These are phyloP conservation scores for Penicillium macrosclerotiorum DNA, from an alignment of 495 filamentous ascomycete genomes.

Conservation along the genomic window DNA sequence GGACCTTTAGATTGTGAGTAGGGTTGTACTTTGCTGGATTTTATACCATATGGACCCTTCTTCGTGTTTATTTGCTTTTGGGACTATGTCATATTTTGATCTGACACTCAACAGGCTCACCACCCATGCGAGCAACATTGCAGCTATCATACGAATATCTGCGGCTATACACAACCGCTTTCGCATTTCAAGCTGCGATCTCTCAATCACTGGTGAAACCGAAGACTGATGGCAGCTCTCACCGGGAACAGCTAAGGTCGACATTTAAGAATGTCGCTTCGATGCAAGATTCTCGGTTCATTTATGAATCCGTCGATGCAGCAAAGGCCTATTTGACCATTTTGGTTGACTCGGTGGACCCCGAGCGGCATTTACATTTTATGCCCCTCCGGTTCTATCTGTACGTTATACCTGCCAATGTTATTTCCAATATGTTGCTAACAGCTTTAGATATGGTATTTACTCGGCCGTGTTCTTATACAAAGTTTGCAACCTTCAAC, in stretches of 20 bases:
- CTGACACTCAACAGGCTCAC: slow-evolving; percentile 45
- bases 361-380: slow-evolving; percentile 54
- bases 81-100: not conserved
- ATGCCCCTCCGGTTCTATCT: slow-evolving; percentile 61
- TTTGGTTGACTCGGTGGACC: slow-evolving; percentile 53
- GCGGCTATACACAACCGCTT: slow-evolving; percentile 63
- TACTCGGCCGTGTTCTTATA: slow-evolving; percentile 58
- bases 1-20: slow-evolving; percentile 55
- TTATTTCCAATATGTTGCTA: not conserved
- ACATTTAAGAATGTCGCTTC: slow-evolving; percentile 54
- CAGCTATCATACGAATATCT: slow-evolving; percentile 64
- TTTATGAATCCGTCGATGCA: slow-evolving; percentile 62
- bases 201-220: slow-evolving; percentile 53
- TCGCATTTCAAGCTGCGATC: slow-evolving; percentile 65
- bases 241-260: slow-evolving; percentile 42
- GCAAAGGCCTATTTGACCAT: slow-evolving; percentile 57
- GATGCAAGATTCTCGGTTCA: slow-evolving; percentile 60
- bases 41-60: too few relatives aligned
- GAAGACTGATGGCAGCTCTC: slow-evolving; percentile 34
- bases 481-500: slow-evolving; percentile 29
- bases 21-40: too few relatives aligned
- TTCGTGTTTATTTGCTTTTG: not conserved
- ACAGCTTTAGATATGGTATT: slow-evolving; percentile 42
- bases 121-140: slow-evolving; percentile 54
- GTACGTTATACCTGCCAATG: slow-evolving; percentile 24